phyloP scores from a whole-genome alignment of 2,329 filamentous ascomycete genomes.

The Hypoxylon sp. region DNA sequence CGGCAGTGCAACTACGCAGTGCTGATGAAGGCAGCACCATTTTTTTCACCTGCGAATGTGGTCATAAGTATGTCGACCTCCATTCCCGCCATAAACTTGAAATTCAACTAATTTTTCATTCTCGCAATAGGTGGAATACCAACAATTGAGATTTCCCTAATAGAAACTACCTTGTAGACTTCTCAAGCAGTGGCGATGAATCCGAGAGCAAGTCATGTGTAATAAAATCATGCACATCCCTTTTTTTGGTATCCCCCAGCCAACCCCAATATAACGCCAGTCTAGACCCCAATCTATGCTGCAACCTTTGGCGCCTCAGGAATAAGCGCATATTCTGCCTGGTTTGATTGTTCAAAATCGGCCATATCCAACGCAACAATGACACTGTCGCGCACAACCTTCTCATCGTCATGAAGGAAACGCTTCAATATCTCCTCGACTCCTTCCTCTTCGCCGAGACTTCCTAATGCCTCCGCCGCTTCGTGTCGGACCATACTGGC shows the following conservation, averaged over 20 bases:
- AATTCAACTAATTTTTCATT: constrained; percentile 28
- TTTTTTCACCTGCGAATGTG: constrained; percentile 91
- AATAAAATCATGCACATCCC: constrained; percentile 38
- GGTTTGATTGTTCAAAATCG: constrained; percentile 91
- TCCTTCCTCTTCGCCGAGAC: constrained; percentile 91
- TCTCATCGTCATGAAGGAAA: constrained; percentile 91
- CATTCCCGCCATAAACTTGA: background rate
- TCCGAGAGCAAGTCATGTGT: constrained; percentile 14
- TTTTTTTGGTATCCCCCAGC: constrained; percentile 45
- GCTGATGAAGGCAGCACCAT: constrained; percentile 96
- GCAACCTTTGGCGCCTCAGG: constrained; percentile 70
- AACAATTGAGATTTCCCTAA: constrained; percentile 62
- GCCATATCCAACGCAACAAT: constrained; percentile 98
- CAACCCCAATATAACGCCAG: constrained; percentile 43
- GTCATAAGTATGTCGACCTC: constrained; percentile 75
- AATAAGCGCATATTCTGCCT: constrained; percentile 92
- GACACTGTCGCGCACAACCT: constrained; percentile 94
- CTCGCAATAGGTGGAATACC: constrained; percentile 58
- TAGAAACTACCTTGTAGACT: constrained; percentile 27
- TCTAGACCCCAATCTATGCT: constrained; percentile 44
- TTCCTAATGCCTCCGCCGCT: constrained; percentile 95
- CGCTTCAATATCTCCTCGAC: constrained; percentile 87
- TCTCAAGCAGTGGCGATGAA: constrained; percentile 17
- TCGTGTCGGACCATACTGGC: constrained; percentile 98
- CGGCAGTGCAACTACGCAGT: constrained; percentile 87